These are phyloP conservation scores for Neoarthrinium moseri DNA, from an alignment of 2,329 filamentous ascomycete species.

Conservation along the genomic window DNA sequence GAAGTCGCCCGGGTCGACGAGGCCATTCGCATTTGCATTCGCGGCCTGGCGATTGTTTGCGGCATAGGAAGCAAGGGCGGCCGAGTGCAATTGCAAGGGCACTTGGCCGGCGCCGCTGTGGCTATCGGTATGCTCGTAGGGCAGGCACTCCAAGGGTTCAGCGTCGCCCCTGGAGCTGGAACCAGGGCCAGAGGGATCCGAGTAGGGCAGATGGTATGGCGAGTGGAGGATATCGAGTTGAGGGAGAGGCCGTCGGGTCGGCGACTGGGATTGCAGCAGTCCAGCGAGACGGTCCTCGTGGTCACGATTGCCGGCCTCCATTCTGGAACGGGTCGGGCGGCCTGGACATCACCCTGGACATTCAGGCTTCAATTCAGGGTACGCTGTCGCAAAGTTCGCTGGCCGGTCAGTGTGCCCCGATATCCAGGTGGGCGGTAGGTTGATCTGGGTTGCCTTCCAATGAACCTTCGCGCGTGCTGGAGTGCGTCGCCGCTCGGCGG, in stretches of 20 bases:
- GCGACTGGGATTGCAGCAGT: slow-evolving; percentile 26
- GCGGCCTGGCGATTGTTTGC: slow-evolving; percentile 35
- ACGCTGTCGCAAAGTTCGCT: too few species aligned
- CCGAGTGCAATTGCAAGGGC: slow-evolving; percentile 14
- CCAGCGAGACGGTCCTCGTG: slow-evolving; percentile 38
- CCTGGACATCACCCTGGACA: slow-evolving; percentile 35
- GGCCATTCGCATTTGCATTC: slow-evolving; percentile 37
- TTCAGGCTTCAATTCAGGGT: slow-evolving; percentile 16
- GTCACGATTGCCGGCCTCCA: slow-evolving; percentile 47
- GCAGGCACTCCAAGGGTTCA: not conserved
- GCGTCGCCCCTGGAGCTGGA: too few species aligned
- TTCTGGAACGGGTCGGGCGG: slow-evolving; percentile 30
- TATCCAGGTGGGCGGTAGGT: too few species aligned
- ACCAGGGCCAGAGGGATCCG: not conserved
- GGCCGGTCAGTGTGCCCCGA: too few species aligned
- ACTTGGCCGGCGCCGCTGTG: slow-evolving; percentile 5
- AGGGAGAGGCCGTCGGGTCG: slow-evolving; percentile 25
- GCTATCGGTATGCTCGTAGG: slow-evolving; percentile 1
- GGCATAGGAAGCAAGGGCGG: slow-evolving; percentile 32
- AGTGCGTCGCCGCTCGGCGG: slow-evolving; percentile 4
- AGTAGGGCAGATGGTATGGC: slow-evolving; percentile 18
- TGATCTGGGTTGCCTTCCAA: slow-evolving; percentile 1
- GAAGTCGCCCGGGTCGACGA: slow-evolving; percentile 54
- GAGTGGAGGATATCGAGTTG: slow-evolving; percentile 19
- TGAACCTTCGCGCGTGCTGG: too few species aligned